Base-by-base conservation (phyloP, 345 rosid species). In the Citrus australasica region DNA sequence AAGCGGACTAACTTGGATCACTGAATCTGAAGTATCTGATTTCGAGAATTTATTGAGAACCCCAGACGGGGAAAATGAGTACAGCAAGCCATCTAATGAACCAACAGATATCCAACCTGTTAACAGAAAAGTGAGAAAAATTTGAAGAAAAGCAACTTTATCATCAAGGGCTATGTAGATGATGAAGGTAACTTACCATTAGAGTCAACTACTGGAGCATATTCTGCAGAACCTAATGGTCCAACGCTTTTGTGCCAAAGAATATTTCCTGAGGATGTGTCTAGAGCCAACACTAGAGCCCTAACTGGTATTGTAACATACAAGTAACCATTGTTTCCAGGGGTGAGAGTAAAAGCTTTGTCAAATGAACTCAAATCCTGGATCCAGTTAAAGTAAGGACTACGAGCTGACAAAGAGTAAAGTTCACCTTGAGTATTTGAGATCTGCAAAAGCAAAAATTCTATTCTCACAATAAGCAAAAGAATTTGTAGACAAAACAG, bases 21-120 rank as follows among this genome's bases (percentile, higher is more conserved):
- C 87, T 9, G 84, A 83, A 82, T 89, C 90, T 9, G 73, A 48
- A 40, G 62, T 68, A 65, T 81, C 55, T n/a, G 78, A 79, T 80
- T 83, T 83, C 0, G 90, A 81, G 77, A 86, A 89, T 83, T 87
- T 92, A 73, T 83, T 70, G 67, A 93, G 86, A 73, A 67, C 64
- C 35, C 98, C 99, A n/a, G 77, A 72, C 19, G 92, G 92, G 80
- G 98, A 95, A 71, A 95, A 85, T 9, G 91, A 91, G 81, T 95
- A 93, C 27, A 95, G 80, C 68, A 85, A 85, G 56, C 98, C 98
- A 76, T 95, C 98, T 80, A 93, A 77, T 5, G 99, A 93, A 81
- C 95, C 94, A 66, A 93, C 81, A 10, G 99, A 91, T 69, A 91
- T 78, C 92, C 92, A 93, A 64, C 94, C 98, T 94, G 83, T 59